Evolutionary conservation across 768 basidiomycete genomes (phyloP), one percentile per base, ranked within the genome.

Genomic region (Hemileccinum impolitum): DNA sequence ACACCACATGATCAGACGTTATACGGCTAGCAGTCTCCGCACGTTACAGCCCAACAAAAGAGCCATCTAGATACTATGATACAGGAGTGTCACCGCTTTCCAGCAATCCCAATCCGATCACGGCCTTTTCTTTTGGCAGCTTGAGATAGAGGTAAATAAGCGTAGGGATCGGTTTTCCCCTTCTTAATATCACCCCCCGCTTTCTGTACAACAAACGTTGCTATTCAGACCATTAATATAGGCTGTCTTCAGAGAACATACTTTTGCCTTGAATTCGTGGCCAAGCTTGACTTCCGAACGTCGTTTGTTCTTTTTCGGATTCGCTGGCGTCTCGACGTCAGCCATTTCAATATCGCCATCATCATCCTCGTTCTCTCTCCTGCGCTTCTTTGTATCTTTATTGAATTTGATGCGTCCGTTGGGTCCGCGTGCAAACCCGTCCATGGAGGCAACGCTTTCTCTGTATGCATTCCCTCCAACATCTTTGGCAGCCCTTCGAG

Each of bases 231-330:
- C 25, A 38, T 9, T 9, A 10, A 51, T 38, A 40, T 31, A 26
- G 42, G 10, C 18, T 17, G 15, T 51, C 47, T 35, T 39, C 11
- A 10, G 6, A 36, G 18, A 52, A 68, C 82, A 48, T 56, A 92
- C 94, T 84, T 94, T 98, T 26, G 96, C 91, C 67, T 88, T 94
- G 77, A 96, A 98, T 66, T 98, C 94, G 13, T 82, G 82, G 12
- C 96, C 96, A 43, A 78, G 78, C 71, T 66, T 77, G 41, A 66
- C 72, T 70, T 73, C 80, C 68, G 72, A 80, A 75, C 69, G 76
- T 58, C 69, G 67, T 66, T 76, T 74, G 59, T 70, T 79, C 75
- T 72, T 79, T 77, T 67, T 74, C 36, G 60, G 52, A 15, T 59
- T 56, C 4, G 57, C 60, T n/a, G 58, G 59, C 38, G 74, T 73